Evolutionary conservation across 1,284 basidiomycete species (phyloP), one percentile per base, ranked within the genome.

Genomic region (Boletus semigastroideus): DNA sequence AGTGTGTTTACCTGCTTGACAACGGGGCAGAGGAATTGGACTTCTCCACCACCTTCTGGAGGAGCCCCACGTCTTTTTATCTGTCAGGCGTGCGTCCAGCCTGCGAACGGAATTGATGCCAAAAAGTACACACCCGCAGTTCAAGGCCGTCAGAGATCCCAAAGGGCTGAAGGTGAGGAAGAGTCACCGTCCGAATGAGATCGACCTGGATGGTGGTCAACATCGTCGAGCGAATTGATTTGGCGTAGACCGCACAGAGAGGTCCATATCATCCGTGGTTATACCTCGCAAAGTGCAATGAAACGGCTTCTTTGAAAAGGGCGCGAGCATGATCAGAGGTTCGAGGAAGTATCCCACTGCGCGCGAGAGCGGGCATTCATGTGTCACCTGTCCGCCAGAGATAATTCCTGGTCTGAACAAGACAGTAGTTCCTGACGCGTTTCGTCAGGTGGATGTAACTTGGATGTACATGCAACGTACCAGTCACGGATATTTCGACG

Each of bases 401-500:
- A 99, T 88, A 37, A 98, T 78, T 3, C 97, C 97, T 16, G 97
- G 97, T 65, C 93, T 94, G 48, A 98, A 75, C 16, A 98, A 77
- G 56, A 98, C 77, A 5, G 92, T 86, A 48, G 94, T 97, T 76
- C 94, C 93, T 93, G 58, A 13, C 14, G 3, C 10, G 44, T 20
- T 42, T 45, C 31, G 44, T 56, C 42, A 53, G 47, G 33, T 5
- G 37, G 42, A 53, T 51, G 13, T 25, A 33, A 12, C 33, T 54
- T 17, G 37, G 25, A 28, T 22, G 19, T 37, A 38, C 38, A 41
- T 37, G 13, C 10, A 42, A 43, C 80, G 54, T 56, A 92, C 92
- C 93, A 13, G 97, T 99, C 17, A 96, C 90, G 3, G 92, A 96
- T 51, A 99, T 99, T 69, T 99, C 97, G 56, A 99, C 92, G 25